Conservation (phyloP, 1,284 basidiomycete species). For the Naganishia sp. region DNA sequence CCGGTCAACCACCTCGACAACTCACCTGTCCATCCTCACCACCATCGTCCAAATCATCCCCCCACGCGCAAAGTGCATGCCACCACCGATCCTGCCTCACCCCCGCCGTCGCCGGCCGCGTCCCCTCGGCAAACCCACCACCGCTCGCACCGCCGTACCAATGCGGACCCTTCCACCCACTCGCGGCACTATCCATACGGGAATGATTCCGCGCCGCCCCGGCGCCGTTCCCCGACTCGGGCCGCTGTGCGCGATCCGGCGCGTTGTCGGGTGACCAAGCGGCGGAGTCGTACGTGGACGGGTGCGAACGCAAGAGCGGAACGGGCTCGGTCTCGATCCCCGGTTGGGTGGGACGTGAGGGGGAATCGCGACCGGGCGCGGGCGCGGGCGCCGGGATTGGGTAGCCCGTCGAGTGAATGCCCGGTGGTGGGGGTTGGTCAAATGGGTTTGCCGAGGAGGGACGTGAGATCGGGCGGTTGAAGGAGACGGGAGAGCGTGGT, state of each 20-base stretch:
- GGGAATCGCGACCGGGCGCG: neutral
- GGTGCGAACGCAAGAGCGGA: neutral
- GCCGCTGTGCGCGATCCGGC: neutral
- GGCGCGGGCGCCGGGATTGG: neutral
- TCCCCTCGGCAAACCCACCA: neutral
- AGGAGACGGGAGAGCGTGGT: conserved; percentile 1
- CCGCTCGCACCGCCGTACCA: conserved; percentile 19
- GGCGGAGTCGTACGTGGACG: neutral
- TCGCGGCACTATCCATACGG: neutral
- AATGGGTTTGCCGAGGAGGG: conserved; percentile 31
- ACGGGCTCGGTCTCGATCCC: conserved; percentile 30
- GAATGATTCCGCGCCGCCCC: neutral
- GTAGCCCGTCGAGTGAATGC: conserved; percentile 7
- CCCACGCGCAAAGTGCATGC: conserved; percentile 50
- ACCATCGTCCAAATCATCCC: conserved; percentile 47
- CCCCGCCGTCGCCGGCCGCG: neutral
- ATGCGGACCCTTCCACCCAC: conserved; percentile 23
- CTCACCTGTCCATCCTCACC: conserved; percentile 36
- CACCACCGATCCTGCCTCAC: conserved; percentile 46
- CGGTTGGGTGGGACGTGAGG: conserved; percentile 25
- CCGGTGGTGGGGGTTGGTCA: conserved; percentile 1
- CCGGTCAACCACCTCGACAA: conserved; percentile 27
- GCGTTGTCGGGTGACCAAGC: neutral
- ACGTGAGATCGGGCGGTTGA: conserved; percentile 21
- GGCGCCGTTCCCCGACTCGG: neutral